Evolutionary conservation across 257 asterid genomes (phyloP).

Genomic region (Salvia miltiorrhiza): DNA sequence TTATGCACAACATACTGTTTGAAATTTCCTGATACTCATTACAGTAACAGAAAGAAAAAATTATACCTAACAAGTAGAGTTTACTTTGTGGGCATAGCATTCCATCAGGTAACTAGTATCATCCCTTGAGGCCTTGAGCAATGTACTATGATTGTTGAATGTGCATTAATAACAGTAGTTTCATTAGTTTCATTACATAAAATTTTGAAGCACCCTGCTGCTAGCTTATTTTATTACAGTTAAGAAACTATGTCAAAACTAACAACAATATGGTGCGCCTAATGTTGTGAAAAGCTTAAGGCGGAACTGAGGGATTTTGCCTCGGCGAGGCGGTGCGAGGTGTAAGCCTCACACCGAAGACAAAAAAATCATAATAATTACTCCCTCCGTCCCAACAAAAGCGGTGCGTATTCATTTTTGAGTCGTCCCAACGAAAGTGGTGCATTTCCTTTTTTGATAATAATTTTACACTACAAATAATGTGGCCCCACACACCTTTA

Average conservation of each 20-base stretch:
- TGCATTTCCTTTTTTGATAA: too few species aligned
- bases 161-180: neutral
- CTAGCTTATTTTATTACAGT: neutral
- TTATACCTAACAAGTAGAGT: neutral
- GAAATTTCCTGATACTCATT: neutral
- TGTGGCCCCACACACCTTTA: too few species aligned
- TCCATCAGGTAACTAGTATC: neutral
- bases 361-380: too few species aligned
- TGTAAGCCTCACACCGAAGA: too few species aligned
- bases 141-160: neutral
- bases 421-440: too few species aligned
- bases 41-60: constrained; percentile 2
- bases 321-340: too few species aligned
- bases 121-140: neutral
- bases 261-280: neutral
- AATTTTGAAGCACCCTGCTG: neutral
- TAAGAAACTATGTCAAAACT: neutral
- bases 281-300: too few species aligned
- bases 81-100: neutral
- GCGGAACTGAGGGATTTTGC: too few species aligned
- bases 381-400: too few species aligned
- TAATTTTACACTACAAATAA: too few species aligned
- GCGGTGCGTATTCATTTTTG: too few species aligned
- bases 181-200: neutral
- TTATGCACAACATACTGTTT: neutral